Conservation (phyloP, 805 yeast species). For the Cyberlindnera mrakii region DNA sequence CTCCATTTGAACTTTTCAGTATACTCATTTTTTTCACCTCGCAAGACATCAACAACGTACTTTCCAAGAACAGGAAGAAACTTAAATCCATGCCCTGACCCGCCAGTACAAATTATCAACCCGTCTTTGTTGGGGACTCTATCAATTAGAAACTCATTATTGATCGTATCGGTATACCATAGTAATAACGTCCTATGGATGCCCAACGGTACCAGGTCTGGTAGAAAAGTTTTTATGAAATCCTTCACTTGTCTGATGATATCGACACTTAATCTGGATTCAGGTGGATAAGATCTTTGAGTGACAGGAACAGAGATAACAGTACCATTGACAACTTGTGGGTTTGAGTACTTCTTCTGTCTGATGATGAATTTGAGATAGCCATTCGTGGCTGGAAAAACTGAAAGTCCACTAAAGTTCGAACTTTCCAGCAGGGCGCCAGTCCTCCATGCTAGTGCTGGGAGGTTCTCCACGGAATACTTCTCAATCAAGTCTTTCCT, state of each 20-base stretch:
- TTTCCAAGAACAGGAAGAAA: slow-evolving; percentile 30
- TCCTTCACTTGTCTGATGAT: slow-evolving; percentile 22
- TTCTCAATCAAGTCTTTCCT: slow-evolving; percentile 28
- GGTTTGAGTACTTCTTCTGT: slow-evolving; percentile 30
- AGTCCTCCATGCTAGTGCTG: slow-evolving; percentile 30
- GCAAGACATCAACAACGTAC: slow-evolving; percentile 27
- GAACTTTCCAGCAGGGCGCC: slow-evolving; percentile 28
- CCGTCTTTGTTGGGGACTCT: slow-evolving; percentile 22
- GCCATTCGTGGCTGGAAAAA: slow-evolving; percentile 32
- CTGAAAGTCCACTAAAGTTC: slow-evolving; percentile 26
- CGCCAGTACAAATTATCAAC: slow-evolving; percentile 29
- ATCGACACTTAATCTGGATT: slow-evolving; percentile 21
- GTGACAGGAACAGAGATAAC: slow-evolving; percentile 29
- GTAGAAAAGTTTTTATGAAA: slow-evolving; percentile 14
- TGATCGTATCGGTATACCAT: slow-evolving; percentile 33
- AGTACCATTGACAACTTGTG: slow-evolving; percentile 14
- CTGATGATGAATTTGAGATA: slow-evolving; percentile 30
- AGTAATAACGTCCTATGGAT: slow-evolving; percentile 24
- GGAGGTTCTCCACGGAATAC: slow-evolving; percentile 28
- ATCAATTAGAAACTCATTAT: slow-evolving; percentile 27
- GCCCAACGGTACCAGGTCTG: slow-evolving; percentile 16
- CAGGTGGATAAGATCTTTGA: slow-evolving; percentile 17
- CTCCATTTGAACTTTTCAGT: slow-evolving; percentile 30
- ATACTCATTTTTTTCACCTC: slow-evolving; percentile 26
- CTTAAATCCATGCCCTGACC: slow-evolving; percentile 32